Evolutionary conservation across 768 basidiomycete genomes (phyloP).

Genomic region (Tricholoma flavovirens): DNA sequence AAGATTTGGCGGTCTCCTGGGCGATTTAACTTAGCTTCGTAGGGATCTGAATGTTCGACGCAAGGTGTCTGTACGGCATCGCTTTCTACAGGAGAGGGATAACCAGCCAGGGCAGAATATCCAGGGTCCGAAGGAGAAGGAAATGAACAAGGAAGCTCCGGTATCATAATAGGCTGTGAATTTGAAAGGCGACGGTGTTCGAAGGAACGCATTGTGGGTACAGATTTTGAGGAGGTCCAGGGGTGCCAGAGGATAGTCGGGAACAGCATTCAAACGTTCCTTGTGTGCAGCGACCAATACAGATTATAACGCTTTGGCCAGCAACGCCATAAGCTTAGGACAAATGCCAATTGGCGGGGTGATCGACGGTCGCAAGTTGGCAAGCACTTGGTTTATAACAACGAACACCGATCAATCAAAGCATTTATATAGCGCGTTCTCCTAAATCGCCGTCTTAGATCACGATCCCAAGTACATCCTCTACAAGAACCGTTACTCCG

Average conservation of each 20-base stretch:
- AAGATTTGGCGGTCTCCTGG: slow-evolving; percentile 1
- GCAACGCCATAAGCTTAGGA: slow-evolving; percentile 3
- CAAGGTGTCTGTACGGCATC: slow-evolving; percentile 37
- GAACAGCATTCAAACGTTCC: slow-evolving; percentile 16
- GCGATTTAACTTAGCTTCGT: not conserved
- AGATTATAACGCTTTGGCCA: slow-evolving; percentile 1
- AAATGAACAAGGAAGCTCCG: slow-evolving; percentile 22
- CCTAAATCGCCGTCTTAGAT: not conserved
- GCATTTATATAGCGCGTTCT: not conserved
- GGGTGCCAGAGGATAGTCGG: slow-evolving; percentile 9
- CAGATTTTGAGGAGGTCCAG: not conserved
- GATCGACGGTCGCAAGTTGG: not conserved
- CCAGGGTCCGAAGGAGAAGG: slow-evolving; percentile 24
- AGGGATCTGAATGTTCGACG: slow-evolving; percentile 20
- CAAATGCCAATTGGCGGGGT: not conserved
- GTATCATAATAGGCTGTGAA: slow-evolving; percentile 19
- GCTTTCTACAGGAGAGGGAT: slow-evolving; percentile 32
- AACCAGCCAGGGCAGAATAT: slow-evolving; percentile 24
- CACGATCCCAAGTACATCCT: too few species aligned
- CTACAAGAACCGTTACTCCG: slow-evolving; percentile 1
- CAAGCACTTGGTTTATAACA: not conserved
- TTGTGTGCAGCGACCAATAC: not conserved
- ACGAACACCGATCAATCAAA: not conserved
- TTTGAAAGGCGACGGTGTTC: slow-evolving; percentile 15
- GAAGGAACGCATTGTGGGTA: slow-evolving; percentile 14